A percentile compares a stretch with the other conserved stretches of the same genome.
Conservation (phyloP, 2,329 filamentous ascomycete species). For the Apiospora malaysiana region DNA sequence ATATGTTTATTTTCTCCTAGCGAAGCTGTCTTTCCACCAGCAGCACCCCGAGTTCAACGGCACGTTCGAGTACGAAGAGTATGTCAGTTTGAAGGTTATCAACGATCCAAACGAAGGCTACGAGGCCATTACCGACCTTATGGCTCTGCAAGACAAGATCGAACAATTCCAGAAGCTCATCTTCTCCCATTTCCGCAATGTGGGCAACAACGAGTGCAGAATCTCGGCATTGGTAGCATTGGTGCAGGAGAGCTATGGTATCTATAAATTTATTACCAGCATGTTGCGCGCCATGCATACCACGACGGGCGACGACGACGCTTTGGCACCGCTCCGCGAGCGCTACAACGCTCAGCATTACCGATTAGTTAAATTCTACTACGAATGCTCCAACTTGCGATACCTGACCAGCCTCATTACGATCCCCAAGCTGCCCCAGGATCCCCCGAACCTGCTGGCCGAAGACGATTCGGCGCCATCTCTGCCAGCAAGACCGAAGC, state of each 20-base stretch:
- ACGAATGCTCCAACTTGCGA: conserved; percentile 96
- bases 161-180: conserved; percentile 98
- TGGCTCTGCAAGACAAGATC: conserved; percentile 97
- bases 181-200: conserved; percentile 92
- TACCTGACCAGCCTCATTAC: conserved; percentile 97
- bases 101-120: conserved; percentile 98
- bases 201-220: conserved; percentile 93
- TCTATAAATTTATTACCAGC: conserved; percentile 99
- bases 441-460: conserved; percentile 85
- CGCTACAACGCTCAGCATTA: conserved; percentile 97
- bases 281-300: conserved; percentile 99
- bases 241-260: conserved; percentile 97
- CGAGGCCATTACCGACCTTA: conserved; percentile 95
- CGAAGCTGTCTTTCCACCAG: conserved; percentile 95
- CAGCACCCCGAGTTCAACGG: conserved; percentile 98
- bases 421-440: conserved; percentile 92
- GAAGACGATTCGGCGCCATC: conserved; percentile 86
- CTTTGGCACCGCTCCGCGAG: conserved; percentile 83
- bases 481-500: conserved; percentile 80
- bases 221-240: conserved; percentile 93
- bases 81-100: conserved; percentile 96
- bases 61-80: conserved; percentile 98
- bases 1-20: conserved; percentile 94
- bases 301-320: conserved; percentile 91
- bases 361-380: conserved; percentile 96